phyloP scores from a whole-genome alignment of 441 rosid genomes.

The Euphorbia celastroides region DNA sequence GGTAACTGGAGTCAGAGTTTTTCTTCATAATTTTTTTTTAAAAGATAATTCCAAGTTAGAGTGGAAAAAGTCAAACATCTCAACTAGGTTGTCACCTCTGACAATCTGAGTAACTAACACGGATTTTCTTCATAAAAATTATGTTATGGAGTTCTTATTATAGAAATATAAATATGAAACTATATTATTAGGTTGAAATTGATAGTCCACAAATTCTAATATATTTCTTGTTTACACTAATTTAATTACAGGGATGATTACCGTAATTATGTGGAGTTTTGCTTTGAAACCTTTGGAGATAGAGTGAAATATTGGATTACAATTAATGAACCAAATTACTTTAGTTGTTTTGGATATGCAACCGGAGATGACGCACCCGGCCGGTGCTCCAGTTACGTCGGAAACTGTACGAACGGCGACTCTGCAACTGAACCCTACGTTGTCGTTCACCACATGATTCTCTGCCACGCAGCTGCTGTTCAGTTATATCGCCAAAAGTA shows the following conservation, averaged over 20 bases:
- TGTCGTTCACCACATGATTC: slow-evolving; percentile 16
- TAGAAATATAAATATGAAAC: no score
- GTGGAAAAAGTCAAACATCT: no score
- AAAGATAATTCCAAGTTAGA: no score
- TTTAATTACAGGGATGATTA: slow-evolving; percentile 17
- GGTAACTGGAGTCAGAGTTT: no score
- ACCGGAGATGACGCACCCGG: slow-evolving; percentile 12
- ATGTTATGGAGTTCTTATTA: no score
- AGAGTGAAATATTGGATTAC: slow-evolving; percentile 24
- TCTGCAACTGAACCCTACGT: slow-evolving; percentile 25
- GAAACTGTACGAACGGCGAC: slow-evolving; percentile 18
- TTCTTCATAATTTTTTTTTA: no score
- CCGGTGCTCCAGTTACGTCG: slow-evolving; percentile 16
- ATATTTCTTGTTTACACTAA: background rate
- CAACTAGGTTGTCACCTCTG: no score
- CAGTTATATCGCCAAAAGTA: slow-evolving; percentile 18
- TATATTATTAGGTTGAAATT: no score
- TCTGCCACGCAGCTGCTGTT: slow-evolving; percentile 20
- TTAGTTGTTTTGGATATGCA: slow-evolving; percentile 8
- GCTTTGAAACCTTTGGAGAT: slow-evolving; percentile 22
- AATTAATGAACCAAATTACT: slow-evolving; percentile 18
- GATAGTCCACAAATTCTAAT: no score
- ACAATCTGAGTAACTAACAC: no score
- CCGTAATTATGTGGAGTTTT: slow-evolving; percentile 13
- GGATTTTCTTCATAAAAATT: no score